Conservation (phyloP, 345 rosid species). For the Raphanus raphanistrum region DNA sequence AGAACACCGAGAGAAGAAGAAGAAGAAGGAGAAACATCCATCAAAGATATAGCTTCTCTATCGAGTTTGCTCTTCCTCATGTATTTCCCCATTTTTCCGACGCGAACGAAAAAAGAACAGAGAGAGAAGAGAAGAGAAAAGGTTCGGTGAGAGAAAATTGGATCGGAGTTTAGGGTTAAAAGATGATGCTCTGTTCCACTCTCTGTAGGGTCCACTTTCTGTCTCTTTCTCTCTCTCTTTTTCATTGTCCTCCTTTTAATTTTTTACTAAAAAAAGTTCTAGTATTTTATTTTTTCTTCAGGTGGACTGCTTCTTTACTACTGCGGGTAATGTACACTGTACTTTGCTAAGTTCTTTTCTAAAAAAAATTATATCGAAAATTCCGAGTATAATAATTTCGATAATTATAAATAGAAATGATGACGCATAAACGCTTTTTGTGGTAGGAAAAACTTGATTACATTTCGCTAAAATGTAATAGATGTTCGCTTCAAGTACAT, state of each 20-base stretch:
- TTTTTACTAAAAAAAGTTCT: no score
- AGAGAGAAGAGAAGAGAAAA: neutral
- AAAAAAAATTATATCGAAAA: neutral
- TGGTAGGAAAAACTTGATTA: no score
- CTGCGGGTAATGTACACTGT: slow-evolving; percentile 6
- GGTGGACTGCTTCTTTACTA: slow-evolving; percentile 37
- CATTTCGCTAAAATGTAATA: no score
- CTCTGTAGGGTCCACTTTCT: no score
- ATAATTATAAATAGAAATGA: neutral
- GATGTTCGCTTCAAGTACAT: no score
- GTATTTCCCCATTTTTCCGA: slow-evolving; percentile 67
- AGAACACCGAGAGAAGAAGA: slow-evolving; percentile 70
- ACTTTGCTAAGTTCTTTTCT: neutral
- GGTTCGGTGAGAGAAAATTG: slow-evolving; percentile 19
- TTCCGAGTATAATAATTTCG: slow-evolving; percentile 22
- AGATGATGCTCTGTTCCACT: neutral
- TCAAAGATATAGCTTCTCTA: slow-evolving; percentile 55
- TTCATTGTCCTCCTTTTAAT: no score
- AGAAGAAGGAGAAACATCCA: slow-evolving; percentile 62
- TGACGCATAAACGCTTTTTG: neutral
- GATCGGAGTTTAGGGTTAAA: slow-evolving; percentile 22
- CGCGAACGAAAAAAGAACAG: slow-evolving; percentile 17
- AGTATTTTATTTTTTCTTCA: neutral
- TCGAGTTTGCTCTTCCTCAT: slow-evolving; percentile 70
- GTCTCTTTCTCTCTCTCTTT: no score